phyloP scores from a whole-genome alignment of 495 filamentous ascomycete genomes.

The Talaromyces borbonicus region DNA sequence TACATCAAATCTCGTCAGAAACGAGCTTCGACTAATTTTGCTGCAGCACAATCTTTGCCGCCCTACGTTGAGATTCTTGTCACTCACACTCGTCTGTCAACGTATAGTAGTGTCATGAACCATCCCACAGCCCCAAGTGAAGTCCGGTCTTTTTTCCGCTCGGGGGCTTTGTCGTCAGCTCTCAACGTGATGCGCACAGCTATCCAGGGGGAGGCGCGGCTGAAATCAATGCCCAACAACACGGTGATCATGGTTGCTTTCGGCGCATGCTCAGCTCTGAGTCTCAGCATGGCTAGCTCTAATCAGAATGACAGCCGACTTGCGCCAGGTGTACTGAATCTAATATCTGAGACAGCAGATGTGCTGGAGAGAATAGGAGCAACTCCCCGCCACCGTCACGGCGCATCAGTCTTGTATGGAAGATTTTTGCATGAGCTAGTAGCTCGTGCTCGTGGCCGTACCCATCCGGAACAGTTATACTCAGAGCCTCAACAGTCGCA shows the following conservation, averaged over 20 bases:
- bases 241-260: conserved; percentile 71
- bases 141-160: conserved; percentile 61
- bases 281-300: conserved; percentile 48
- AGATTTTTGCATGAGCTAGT: conserved; percentile 51
- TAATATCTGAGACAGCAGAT: conserved; percentile 60
- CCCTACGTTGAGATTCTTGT: conserved; percentile 68
- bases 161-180: conserved; percentile 57
- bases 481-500: neutral
- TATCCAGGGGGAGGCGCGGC: conserved; percentile 57
- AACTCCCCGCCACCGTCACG: conserved; percentile 52
- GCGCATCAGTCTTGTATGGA: conserved; percentile 51
- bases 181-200: conserved; percentile 65
- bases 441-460: conserved; percentile 23
- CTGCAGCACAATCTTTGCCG: conserved; percentile 47
- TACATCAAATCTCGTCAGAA: neutral
- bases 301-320: conserved; percentile 25
- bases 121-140: conserved; percentile 59
- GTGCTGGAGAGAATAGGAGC: conserved; percentile 60
- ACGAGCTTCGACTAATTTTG: neutral
- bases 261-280: conserved; percentile 59
- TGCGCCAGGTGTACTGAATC: conserved; percentile 54
- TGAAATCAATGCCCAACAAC: conserved; percentile 70
- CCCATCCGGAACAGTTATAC: no score
- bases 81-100: conserved; percentile 60
- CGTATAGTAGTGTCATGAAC: conserved; percentile 66